These are phyloP conservation scores for Alternaria metachromatica DNA, from an alignment of 2,329 filamentous ascomycete species.

Conservation along the genomic window DNA sequence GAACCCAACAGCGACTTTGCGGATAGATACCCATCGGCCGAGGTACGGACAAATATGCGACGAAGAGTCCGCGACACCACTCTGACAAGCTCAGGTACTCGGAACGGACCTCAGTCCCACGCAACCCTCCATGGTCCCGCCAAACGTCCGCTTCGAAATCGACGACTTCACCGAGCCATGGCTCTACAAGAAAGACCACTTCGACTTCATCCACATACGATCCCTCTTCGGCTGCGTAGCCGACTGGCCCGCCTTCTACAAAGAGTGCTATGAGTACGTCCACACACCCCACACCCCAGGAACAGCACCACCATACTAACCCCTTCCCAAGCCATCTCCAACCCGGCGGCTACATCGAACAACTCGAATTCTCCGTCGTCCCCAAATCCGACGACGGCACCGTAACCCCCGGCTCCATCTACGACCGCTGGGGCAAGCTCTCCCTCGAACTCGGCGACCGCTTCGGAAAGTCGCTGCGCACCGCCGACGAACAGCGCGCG, in stretches of 20 bases:
- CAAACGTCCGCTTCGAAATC: conserved; percentile 42
- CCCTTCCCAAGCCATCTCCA: conserved; percentile 23
- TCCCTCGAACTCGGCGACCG: conserved; percentile 37
- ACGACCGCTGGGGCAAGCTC: conserved; percentile 35
- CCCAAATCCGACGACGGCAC: conserved; percentile 38
- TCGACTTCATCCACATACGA: conserved; percentile 32
- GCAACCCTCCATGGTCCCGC: conserved; percentile 45
- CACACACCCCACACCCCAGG: neutral
- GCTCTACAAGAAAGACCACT: conserved; percentile 31
- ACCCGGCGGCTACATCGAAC: conserved; percentile 41
- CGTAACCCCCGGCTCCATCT: conserved; percentile 22
- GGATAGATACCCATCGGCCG: conserved; percentile 47
- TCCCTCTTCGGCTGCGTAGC: conserved; percentile 27
- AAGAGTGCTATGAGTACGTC: conserved; percentile 27
- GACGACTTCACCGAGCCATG: conserved; percentile 43
- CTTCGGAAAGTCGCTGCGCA: conserved; percentile 45
- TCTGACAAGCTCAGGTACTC: conserved; percentile 32
- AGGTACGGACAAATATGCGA: conserved; percentile 13
- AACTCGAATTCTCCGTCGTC: conserved; percentile 33
- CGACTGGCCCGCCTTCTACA: conserved; percentile 32
- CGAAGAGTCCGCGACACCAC: neutral
- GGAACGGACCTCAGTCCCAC: conserved; percentile 51
- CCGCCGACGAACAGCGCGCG: conserved; percentile 48
- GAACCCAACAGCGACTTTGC: conserved; percentile 44
- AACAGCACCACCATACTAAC: neutral